phyloP scores from a whole-genome alignment of 73 alveolate species.

The Paramecium primaurelia region DNA sequence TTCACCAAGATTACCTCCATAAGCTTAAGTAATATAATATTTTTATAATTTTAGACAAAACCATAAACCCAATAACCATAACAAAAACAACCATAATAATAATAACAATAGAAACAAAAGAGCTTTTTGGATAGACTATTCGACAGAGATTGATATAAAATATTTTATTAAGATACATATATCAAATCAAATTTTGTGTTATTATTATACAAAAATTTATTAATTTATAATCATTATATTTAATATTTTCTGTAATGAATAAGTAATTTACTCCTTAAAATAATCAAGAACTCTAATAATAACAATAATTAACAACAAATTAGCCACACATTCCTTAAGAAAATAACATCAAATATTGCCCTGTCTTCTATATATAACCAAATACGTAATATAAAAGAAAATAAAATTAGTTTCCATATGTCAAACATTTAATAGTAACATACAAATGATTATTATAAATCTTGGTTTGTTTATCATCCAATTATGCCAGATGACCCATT shows the following conservation, averaged over 20 bases:
- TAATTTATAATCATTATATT: not conserved
- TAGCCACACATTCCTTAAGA: not conserved
- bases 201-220: not conserved
- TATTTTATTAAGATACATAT: not conserved
- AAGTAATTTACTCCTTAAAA: not conserved
- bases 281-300: not conserved
- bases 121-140: conserved; percentile 32
- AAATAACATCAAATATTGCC: not conserved
- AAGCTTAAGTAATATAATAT: not conserved
- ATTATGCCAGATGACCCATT: not conserved
- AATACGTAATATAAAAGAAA: not conserved
- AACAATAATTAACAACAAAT: not conserved
- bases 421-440: not conserved
- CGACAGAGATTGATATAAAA: conserved; percentile 23
- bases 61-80: not conserved
- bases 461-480: conserved; percentile 7
- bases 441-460: not conserved
- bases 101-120: not conserved
- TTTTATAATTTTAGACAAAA: not conserved
- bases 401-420: not conserved
- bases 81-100: not conserved
- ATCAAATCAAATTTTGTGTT: not conserved
- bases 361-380: not conserved
- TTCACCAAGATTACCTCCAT: not conserved
- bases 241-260: not conserved